A percentile compares a stretch with the other conserved stretches of the same genome.
These are phyloP conservation scores for Kuraishia piskuri DNA, from an alignment of 805 yeast genomes.

Conservation along the genomic window DNA sequence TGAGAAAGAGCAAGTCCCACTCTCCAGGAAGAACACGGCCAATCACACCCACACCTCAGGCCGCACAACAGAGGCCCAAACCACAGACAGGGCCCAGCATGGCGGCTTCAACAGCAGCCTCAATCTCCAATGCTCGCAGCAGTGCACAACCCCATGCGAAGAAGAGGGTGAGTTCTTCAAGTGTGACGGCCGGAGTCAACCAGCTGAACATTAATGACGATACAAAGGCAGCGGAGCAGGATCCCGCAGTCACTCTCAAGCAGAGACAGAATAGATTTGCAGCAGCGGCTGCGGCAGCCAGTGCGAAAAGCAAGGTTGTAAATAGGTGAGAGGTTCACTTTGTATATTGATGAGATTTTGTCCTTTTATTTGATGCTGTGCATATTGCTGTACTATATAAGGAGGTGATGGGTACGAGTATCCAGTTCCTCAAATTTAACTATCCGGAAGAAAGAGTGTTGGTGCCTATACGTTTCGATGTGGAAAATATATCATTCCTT, in stretches of 20 bases:
- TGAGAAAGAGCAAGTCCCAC: conserved; percentile 3
- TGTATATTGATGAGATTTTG: neutral
- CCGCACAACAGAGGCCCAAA: neutral
- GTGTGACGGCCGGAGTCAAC: neutral
- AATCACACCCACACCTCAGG: neutral
- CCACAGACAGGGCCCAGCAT: neutral
- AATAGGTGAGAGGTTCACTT: neutral
- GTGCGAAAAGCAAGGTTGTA: conserved; percentile 5
- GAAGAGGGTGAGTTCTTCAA: neutral
- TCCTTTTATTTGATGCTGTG: neutral
- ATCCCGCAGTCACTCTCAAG: conserved; percentile 2
- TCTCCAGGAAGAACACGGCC: conserved; percentile 1
- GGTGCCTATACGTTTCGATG: neutral
- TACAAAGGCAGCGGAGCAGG: conserved; percentile 4
- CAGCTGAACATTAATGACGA: conserved; percentile 2
- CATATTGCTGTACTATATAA: neutral
- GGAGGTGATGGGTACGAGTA: too few relatives aligned
- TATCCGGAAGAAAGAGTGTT: neutral
- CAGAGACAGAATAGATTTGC: conserved; percentile 10
- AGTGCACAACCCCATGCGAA: neutral
- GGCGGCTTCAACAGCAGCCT: neutral
- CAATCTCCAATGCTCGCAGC: neutral
- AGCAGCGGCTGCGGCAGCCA: conserved; percentile 13
- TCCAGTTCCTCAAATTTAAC: neutral
- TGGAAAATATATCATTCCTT: too few relatives aligned